Evolutionary conservation across 257 asterid species (phyloP).

Genomic region (Anisodus acutangulus): DNA sequence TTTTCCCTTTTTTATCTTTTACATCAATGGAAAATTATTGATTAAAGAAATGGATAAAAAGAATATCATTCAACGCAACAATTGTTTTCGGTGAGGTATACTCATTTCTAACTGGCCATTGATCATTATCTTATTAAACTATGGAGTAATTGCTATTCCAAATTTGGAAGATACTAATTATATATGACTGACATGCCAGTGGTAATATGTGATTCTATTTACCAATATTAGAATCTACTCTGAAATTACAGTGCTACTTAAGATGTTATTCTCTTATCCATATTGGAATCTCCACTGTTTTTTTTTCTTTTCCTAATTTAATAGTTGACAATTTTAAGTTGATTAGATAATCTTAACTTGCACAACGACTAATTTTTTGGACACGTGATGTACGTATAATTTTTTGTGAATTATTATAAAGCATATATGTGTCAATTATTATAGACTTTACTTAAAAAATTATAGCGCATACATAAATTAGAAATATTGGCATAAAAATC

Average conservation of each 20-base stretch:
- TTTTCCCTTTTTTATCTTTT: not conserved
- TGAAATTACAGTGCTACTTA: not conserved
- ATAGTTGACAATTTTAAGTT: no score
- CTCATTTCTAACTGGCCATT: not conserved
- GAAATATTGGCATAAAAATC: no score
- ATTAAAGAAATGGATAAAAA: not conserved
- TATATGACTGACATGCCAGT: not conserved
- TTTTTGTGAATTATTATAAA: no score
- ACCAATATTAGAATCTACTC: not conserved
- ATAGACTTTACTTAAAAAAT: no score
- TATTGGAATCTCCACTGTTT: not conserved
- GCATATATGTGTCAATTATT: no score
- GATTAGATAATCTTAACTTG: no score
- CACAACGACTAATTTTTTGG: no score
- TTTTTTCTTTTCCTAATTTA: no score
- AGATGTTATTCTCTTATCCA: not conserved
- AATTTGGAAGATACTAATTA: not conserved
- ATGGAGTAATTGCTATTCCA: not conserved
- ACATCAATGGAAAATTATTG: not conserved
- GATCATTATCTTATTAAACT: not conserved
- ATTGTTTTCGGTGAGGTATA: no score
- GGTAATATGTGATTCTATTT: not conserved
- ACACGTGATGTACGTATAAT: no score
- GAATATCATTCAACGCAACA: not conserved
- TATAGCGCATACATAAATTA: no score